Percentiles rank a stretch among this genome's conserved stretches.
phyloP scores from a whole-genome alignment of 2,329 filamentous ascomycete genomes.

The Pseudogymnoascus sp. region DNA sequence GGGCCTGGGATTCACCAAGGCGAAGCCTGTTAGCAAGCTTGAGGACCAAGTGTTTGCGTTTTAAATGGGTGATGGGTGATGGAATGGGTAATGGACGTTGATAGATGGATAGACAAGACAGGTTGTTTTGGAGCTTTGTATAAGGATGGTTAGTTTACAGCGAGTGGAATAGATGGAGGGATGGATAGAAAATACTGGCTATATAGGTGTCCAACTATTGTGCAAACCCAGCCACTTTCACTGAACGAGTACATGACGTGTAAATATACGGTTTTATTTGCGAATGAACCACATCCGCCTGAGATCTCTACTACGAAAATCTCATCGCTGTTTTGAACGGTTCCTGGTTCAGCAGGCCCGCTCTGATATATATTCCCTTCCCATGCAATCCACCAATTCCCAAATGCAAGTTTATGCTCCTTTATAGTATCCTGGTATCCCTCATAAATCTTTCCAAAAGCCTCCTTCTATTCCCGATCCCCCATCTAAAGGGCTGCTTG shows the following conservation, averaged over 20 bases:
- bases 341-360: neutral
- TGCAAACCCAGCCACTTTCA: neutral
- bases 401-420: neutral
- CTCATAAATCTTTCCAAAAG: neutral
- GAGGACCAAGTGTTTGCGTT: slow-evolving; percentile 98
- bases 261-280: neutral
- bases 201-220: neutral
- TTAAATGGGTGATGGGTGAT: slow-evolving; percentile 35
- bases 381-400: neutral
- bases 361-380: neutral
- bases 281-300: neutral
- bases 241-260: neutral
- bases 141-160: neutral
- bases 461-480: neutral
- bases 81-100: neutral
- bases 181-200: slow-evolving; percentile 5
- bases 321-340: neutral
- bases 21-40: slow-evolving; percentile 90
- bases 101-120: neutral
- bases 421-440: neutral
- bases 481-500: neutral
- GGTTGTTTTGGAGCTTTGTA: neutral
- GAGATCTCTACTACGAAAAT: neutral
- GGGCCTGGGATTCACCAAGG: slow-evolving; percentile 83
- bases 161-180: neutral